Conservation (phyloP, 1,284 basidiomycete species). For the Puccinia novopanici region DNA sequence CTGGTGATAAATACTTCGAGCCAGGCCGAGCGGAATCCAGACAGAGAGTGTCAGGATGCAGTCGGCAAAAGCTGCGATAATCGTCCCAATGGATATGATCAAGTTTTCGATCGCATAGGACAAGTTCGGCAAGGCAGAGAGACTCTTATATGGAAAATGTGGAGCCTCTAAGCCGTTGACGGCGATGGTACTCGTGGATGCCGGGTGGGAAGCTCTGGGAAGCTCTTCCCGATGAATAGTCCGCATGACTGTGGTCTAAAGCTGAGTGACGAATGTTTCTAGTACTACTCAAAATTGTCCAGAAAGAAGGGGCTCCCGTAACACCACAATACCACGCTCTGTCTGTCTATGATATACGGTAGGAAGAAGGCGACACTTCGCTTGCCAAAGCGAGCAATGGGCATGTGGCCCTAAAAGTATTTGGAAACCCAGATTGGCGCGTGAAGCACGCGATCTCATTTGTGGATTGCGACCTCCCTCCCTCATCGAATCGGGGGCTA, state of each 20-base stretch:
- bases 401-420: too few species aligned
- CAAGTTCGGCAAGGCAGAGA: not conserved
- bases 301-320: too few species aligned
- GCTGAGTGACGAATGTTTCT: too few species aligned
- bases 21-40: conserved; percentile 40
- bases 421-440: too few species aligned
- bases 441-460: too few species aligned
- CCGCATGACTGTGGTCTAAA: not conserved
- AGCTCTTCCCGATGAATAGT: not conserved
- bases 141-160: conserved; percentile 28
- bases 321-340: too few species aligned
- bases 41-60: conserved; percentile 31
- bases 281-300: too few species aligned
- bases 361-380: too few species aligned
- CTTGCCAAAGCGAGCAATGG: too few species aligned
- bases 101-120: conserved; percentile 36
- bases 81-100: conserved; percentile 15
- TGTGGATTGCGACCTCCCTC: too few species aligned
- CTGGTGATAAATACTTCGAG: not conserved
- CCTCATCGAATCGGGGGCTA: too few species aligned
- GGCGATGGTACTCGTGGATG: conserved; percentile 21
- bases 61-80: conserved; percentile 20
- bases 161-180: conserved; percentile 27
- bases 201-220: conserved; percentile 38
- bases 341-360: too few species aligned